These are phyloP conservation scores for Dunaliella sp. DNA, from an alignment of 139 green algal species.

Conservation along the genomic window DNA sequence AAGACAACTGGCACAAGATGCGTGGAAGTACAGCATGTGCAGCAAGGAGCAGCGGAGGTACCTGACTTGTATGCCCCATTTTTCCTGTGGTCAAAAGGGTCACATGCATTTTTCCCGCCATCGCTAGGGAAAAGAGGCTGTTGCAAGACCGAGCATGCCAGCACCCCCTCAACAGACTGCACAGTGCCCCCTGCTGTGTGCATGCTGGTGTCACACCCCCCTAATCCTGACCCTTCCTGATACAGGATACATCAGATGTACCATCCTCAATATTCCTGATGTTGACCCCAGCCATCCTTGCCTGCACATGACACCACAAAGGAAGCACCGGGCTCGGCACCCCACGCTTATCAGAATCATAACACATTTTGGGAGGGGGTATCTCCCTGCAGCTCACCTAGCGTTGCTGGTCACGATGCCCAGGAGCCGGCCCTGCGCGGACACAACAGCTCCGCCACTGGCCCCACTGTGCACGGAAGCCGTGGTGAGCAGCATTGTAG, in stretches of 20 bases:
- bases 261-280: neutral
- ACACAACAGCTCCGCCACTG: constrained; percentile 67
- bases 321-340: neutral
- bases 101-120: too few relatives aligned
- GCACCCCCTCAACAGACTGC: too few relatives aligned
- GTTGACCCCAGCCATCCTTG: neutral
- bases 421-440: constrained; percentile 43
- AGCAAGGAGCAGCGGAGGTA: neutral
- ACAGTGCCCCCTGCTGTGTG: too few relatives aligned
- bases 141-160: too few relatives aligned
- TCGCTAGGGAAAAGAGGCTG: too few relatives aligned
- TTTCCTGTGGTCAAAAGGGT: neutral
- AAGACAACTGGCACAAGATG: neutral
- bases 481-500: constrained; percentile 64
- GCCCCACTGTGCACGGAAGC: constrained; percentile 69
- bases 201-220: too few relatives aligned
- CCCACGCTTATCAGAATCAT: neutral
- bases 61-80: neutral
- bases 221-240: too few relatives aligned
- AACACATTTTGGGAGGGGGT: neutral
- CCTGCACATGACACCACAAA: neutral
- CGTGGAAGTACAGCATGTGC: neutral
- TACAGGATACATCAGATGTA: neutral
- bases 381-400: neutral
- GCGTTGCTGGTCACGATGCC: constrained; percentile 75